Conservation (phyloP, 768 basidiomycete species). For the Rhizopogon vesiculosus region DNA sequence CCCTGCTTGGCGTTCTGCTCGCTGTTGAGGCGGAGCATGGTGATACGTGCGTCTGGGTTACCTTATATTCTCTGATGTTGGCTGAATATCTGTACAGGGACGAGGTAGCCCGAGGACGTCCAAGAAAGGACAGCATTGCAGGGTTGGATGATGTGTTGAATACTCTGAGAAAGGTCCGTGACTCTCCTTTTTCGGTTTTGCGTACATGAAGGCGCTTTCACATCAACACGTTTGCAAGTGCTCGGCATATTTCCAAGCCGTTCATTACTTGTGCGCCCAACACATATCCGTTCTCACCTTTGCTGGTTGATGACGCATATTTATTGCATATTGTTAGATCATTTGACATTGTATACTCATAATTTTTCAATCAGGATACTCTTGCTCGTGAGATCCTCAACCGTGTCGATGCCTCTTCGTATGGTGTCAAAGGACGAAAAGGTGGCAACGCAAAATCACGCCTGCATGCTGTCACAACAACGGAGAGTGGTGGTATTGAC, state of each 20-base stretch:
- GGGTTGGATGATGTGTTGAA: slow-evolving; percentile 33
- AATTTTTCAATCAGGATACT: slow-evolving; percentile 48
- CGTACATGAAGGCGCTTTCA: not conserved
- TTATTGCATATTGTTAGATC: not conserved
- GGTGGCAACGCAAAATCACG: slow-evolving; percentile 30
- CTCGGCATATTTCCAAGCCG: no score
- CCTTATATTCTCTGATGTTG: not conserved
- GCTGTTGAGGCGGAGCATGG: slow-evolving; percentile 31
- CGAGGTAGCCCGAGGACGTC: not conserved
- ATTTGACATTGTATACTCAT: not conserved
- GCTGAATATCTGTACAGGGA: not conserved
- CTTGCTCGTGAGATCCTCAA: slow-evolving; percentile 77
- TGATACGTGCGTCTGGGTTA: slow-evolving; percentile 30
- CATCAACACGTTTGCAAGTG: not conserved
- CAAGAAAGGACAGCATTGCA: not conserved
- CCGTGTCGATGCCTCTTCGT: slow-evolving; percentile 77
- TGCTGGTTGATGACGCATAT: not conserved
- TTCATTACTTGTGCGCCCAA: not conserved
- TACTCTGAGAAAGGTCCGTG: slow-evolving; percentile 47
- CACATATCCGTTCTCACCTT: not conserved
- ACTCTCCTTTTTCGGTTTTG: not conserved
- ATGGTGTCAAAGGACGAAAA: slow-evolving; percentile 70
- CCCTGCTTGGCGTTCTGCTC: slow-evolving; percentile 78
- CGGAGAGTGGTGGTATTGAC: slow-evolving; percentile 26
- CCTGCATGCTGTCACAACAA: slow-evolving; percentile 15